Evolutionary conservation across 2,329 filamentous ascomycete species (phyloP).

Genomic region (Cordyceps militaris): DNA sequence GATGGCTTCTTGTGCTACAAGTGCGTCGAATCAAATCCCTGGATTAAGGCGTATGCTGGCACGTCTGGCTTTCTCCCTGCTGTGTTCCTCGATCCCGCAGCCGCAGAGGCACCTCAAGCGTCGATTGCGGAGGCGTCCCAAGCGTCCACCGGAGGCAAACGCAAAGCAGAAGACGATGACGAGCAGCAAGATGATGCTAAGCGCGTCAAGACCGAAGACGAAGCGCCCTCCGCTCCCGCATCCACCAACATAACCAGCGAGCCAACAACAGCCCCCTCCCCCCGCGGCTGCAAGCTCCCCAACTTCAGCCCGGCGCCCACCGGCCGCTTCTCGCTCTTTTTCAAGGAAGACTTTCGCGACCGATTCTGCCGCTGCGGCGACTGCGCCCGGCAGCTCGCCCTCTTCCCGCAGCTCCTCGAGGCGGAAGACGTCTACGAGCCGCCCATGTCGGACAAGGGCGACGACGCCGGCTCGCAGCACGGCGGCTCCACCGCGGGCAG

Average conservation of each 20-base stretch:
- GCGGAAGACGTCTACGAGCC: slow-evolving; percentile 94
- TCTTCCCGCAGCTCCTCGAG: slow-evolving; percentile 76
- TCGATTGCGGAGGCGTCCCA: not conserved
- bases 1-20: slow-evolving; percentile 91
- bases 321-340: slow-evolving; percentile 71
- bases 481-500: slow-evolving; percentile 57
- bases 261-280: slow-evolving; percentile 5
- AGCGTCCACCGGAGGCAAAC: slow-evolving; percentile 44
- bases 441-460: slow-evolving; percentile 64
- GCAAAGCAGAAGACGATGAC: slow-evolving; percentile 54
- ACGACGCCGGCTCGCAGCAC: slow-evolving; percentile 35
- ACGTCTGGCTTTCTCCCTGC: slow-evolving; percentile 71
- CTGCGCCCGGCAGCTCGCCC: slow-evolving; percentile 69
- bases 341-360: slow-evolving; percentile 70
- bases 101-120: not conserved
- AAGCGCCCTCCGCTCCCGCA: slow-evolving; percentile 21
- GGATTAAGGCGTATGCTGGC: slow-evolving; percentile 85
- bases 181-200: slow-evolving; percentile 36
- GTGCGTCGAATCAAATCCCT: slow-evolving; percentile 78
- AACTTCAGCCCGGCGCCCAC: slow-evolving; percentile 49
- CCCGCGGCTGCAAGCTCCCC: slow-evolving; percentile 49
- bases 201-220: slow-evolving; percentile 41
- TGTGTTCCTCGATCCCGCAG: slow-evolving; percentile 43
- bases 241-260: slow-evolving; percentile 5
- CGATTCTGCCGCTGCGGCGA: slow-evolving; percentile 72